Base-by-base conservation (phyloP, 1,284 basidiomycete genomes). In the Apiotrichum gamsii region DNA sequence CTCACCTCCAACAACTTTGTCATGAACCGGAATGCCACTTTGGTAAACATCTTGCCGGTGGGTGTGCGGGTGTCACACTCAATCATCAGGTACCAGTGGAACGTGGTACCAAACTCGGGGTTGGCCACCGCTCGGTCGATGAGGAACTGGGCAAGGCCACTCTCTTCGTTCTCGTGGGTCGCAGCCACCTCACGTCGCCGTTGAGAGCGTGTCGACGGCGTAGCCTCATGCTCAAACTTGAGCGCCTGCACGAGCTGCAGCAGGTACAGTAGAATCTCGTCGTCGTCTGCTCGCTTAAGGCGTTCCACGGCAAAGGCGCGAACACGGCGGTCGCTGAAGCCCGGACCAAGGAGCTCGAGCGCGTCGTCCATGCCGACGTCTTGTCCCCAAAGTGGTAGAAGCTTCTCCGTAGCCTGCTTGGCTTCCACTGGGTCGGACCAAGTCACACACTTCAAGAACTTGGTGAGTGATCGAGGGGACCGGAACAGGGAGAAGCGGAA, bases 41-140 rank as follows among this genome's bases (percentile, higher is more conserved):
- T 80, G 2, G 83, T 86, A 64, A 91, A 99, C 83, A 97, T 88
- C 74, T 88, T 88, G 3, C 88, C 88, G 64, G 87, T 82, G 21
- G 82, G 74, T 43, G 83, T 82, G 29, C 83, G 73, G 8, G 80
- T 80, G 21, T 82, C 72, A 37, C 85, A 84, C 70, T 98, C 95
- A 3, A 98, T 94, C 79, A 90, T 89, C 45, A 98, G 81, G 62
- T 98, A 99, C 95, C 95, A 98, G 66, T 95, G 87, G 51, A 98
- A 78, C 23, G 87, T 81, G 62, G 96, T 97, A 0, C 91, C 94
- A 1, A 98, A 76, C 0, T 90, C 78, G 1, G 79, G 77, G 61
- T 95, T 94, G 44, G 78, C 76, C 11, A 90, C 86, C 15, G 88
- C 89, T 16, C 93, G 80, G 5, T 80, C 74, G 43, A 97, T 90